Base-by-base conservation (phyloP, 495 filamentous ascomycete genomes). In the Choiromyces venosus region DNA sequence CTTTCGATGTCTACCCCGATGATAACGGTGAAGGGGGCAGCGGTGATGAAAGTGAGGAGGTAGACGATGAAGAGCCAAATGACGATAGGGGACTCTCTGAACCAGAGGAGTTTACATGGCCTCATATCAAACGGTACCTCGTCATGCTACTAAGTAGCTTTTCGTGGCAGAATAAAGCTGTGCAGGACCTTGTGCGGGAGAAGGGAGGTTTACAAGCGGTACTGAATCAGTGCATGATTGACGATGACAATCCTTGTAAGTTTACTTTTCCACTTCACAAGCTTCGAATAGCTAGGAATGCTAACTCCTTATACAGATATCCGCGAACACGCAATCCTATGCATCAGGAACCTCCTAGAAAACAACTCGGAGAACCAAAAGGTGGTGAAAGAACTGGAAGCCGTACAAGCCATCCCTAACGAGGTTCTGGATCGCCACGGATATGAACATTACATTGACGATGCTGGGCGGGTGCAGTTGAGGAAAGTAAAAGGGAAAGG, bases 311-410 rank as follows among this genome's bases (percentile, higher is more conserved):
- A 7, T 25, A 35, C 42, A 80, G 79, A 91, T 73, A 93, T 93
- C 76, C 87, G 90, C 72, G 91, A 93, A 76, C 90, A 93, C 80
- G 90, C 91, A 3, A 89, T 93, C 69, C 89, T 93, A 86, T 92
- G 90, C 71, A 80, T 93, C 46, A 87, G 89, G 65, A 91, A 92
- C 81, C 75, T 91, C 74, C 83, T 93, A 14, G 90, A 92, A 74
- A 87, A 87, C 0, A 91, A 90, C 73, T 80, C 83, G 37, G 87
- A 88, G 74, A 92, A 92, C 73, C 87, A 89, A 78, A 85, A 85
- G 38, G 82, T 90, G 6, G 87, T 92, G 18, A 83, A 87, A 68
- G 84, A 85, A 35, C 82, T 92, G 35, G 86, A 88, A 75, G 85
- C 86, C 9, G 82, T 84, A 6, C 82, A 86, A 76, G 84, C 85